Conservation (phyloP, 345 rosid species). For the Boechera divaricarpa region DNA sequence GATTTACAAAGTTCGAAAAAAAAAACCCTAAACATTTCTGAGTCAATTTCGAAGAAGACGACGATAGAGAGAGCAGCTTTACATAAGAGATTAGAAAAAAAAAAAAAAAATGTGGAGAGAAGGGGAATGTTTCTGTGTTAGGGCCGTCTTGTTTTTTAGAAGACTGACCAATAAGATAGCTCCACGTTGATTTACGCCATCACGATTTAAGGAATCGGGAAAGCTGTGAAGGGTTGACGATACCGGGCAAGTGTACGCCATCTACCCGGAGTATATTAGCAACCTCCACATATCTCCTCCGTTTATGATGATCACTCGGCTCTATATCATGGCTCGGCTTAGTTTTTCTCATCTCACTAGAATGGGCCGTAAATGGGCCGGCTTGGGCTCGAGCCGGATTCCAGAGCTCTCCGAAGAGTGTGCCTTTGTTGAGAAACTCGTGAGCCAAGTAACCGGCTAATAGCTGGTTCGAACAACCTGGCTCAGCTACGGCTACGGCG, state of each 20-base stretch:
- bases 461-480: slow-evolving; percentile 54
- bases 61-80: slow-evolving; percentile 17
- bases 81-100: neutral
- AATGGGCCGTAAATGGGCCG: slow-evolving; percentile 27
- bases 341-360: slow-evolving; percentile 26
- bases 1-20: slow-evolving; percentile 20
- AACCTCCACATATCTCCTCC: slow-evolving; percentile 71
- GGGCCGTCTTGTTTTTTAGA: neutral
- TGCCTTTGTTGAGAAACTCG: slow-evolving; percentile 82
- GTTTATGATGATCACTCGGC: slow-evolving; percentile 40
- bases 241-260: slow-evolving; percentile 76
- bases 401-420: slow-evolving; percentile 71
- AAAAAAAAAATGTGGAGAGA: neutral
- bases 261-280: slow-evolving; percentile 64
- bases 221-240: slow-evolving; percentile 86
- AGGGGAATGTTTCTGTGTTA: slow-evolving; percentile 13
- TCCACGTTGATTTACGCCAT: slow-evolving; percentile 50
- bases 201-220: slow-evolving; percentile 64
- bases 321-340: slow-evolving; percentile 49
- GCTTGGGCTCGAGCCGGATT: slow-evolving; percentile 49
- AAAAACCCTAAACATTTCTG: slow-evolving; percentile 35
- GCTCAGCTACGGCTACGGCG: slow-evolving; percentile 27
- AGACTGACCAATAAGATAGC: slow-evolving; percentile 38
- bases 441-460: slow-evolving; percentile 84
- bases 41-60: slow-evolving; percentile 36